These are phyloP conservation scores for Oryza nivara DNA, from an alignment of 176 grass and related monocot genomes.

Conservation along the genomic window DNA sequence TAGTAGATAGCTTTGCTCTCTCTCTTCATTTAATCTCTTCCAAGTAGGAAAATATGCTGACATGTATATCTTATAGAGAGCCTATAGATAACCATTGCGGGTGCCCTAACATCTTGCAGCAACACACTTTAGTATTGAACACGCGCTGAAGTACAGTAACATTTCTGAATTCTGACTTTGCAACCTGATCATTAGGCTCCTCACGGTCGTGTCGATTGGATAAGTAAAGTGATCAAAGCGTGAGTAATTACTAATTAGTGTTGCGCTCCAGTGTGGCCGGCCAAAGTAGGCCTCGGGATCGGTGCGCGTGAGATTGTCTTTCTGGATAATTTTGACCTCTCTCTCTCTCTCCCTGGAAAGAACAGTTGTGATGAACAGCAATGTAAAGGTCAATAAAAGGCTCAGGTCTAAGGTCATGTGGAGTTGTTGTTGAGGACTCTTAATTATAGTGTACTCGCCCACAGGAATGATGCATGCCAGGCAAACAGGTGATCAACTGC, in stretches of 20 bases:
- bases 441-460: background rate
- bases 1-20: too few species aligned
- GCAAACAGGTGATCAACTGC: conserved; percentile 32
- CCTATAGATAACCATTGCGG: too few species aligned
- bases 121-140: background rate
- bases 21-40: too few species aligned
- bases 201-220: conserved; percentile 27
- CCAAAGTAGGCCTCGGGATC: conserved; percentile 36
- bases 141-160: background rate
- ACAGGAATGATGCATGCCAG: conserved; percentile 12
- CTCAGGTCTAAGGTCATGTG: background rate
- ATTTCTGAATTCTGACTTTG: conserved; percentile 24
- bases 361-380: conserved; percentile 15
- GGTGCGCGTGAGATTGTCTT: conserved; percentile 50
- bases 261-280: conserved; percentile 18
- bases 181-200: conserved; percentile 8
- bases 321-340: conserved; percentile 32
- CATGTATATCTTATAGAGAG: too few species aligned
- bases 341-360: background rate
- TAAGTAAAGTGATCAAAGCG: conserved; percentile 34
- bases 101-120: background rate
- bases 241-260: conserved; percentile 28
- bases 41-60: too few species aligned
- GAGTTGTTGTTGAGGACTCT: background rate
- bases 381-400: background rate